A percentile compares a stretch with the other conserved stretches of the same genome.
Evolutionary conservation across 345 rosid genomes (phyloP).

Genomic region (Sonneratia caseolaris): DNA sequence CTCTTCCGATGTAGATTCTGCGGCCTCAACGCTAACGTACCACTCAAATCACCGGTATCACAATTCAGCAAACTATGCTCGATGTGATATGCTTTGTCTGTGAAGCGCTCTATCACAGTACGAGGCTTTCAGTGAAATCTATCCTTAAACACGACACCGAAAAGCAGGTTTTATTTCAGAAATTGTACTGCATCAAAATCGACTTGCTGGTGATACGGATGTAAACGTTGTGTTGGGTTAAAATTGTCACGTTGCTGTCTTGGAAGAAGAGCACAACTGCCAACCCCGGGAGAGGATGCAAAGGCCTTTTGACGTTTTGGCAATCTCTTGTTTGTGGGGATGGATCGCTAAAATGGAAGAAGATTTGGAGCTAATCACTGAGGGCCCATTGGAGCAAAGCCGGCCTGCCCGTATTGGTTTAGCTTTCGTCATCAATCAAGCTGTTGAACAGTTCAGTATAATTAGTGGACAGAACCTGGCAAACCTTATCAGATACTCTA

Average conservation of each 20-base stretch:
- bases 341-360: background rate
- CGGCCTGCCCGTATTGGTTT: background rate
- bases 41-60: too few relatives aligned
- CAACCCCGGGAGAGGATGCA: background rate
- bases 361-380: slow-evolving; percentile 1
- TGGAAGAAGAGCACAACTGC: too few relatives aligned
- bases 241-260: background rate
- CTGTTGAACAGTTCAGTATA: background rate
- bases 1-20: background rate
- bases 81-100: background rate
- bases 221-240: too few relatives aligned
- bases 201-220: background rate
- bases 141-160: too few relatives aligned
- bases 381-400: background rate
- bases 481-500: background rate
- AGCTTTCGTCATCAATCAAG: background rate
- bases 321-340: background rate
- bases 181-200: background rate
- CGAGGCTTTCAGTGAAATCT: too few relatives aligned
- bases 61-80: background rate
- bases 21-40: too few relatives aligned
- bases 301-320: background rate
- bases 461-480: background rate
- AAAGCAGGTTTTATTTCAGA: too few relatives aligned
- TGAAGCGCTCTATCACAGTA: background rate